A percentile compares a stretch with the other conserved stretches of the same genome.
Conservation (phyloP, 164 flowering plant genomes). For the Taxillus chinensis region DNA sequence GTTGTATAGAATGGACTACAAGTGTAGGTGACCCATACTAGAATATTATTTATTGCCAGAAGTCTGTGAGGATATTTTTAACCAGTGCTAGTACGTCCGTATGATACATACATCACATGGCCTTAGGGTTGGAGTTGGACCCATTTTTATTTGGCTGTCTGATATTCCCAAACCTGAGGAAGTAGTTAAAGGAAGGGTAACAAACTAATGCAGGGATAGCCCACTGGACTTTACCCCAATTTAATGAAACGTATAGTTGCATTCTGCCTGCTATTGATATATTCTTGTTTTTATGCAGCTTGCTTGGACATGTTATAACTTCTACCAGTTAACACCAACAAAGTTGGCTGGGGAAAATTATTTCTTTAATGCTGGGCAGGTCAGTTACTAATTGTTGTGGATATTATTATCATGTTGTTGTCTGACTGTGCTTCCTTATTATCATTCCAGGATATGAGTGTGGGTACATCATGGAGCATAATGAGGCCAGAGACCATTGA, state of each 20-base stretch:
- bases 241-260: background rate
- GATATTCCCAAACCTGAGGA: too few relatives aligned
- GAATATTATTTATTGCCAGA: too few relatives aligned
- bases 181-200: too few relatives aligned
- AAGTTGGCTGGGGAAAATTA: conserved; percentile 98
- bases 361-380: conserved; percentile 71
- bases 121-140: too few relatives aligned
- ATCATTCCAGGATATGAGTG: conserved; percentile 75
- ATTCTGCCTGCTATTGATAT: conserved; percentile 6
- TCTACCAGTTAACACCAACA: conserved; percentile 94
- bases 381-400: conserved; percentile 11
- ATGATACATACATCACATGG: too few relatives aligned
- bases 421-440: conserved; percentile 1
- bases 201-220: too few relatives aligned
- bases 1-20: too few relatives aligned
- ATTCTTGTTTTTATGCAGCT: conserved; percentile 36
- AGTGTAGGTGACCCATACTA: too few relatives aligned
- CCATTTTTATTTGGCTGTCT: too few relatives aligned
- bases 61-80: too few relatives aligned
- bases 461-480: conserved; percentile 98
- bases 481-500: conserved; percentile 98
- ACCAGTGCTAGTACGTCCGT: too few relatives aligned
- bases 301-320: conserved; percentile 97
- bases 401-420: background rate
- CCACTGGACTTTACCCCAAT: too few relatives aligned